phyloP scores from a whole-genome alignment of 129 eudicot species.

The Lonicera japonica region DNA sequence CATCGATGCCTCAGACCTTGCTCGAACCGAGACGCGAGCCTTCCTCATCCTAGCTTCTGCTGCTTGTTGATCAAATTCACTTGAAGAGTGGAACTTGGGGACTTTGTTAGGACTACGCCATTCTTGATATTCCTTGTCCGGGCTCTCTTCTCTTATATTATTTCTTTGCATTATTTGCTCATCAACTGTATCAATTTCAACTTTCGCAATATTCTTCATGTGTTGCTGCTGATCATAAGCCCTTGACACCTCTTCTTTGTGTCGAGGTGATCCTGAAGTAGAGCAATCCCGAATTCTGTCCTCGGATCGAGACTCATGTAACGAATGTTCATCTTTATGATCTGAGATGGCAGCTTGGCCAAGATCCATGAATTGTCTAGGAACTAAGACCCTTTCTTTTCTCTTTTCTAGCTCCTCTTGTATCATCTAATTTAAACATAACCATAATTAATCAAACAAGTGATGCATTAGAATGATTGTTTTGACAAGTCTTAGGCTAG shows the following conservation, averaged over 20 bases:
- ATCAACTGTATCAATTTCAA: background rate
- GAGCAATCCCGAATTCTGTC: background rate
- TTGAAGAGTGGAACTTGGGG: conserved; percentile 8
- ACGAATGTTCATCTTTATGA: background rate
- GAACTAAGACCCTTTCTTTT: conserved; percentile 18
- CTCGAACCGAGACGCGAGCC: conserved; percentile 55
- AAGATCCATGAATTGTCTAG: conserved; percentile 30
- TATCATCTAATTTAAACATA: conserved; percentile 8
- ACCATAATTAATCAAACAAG: too few relatives aligned
- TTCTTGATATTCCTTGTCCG: background rate
- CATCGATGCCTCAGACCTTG: conserved; percentile 40
- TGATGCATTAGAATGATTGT: too few relatives aligned
- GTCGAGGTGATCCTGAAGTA: background rate
- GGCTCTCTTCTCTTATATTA: conserved; percentile 8
- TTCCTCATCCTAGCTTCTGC: conserved; percentile 28
- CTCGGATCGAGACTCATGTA: background rate
- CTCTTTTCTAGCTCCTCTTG: conserved; percentile 14
- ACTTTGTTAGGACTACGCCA: conserved; percentile 8
- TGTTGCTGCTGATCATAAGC: background rate
- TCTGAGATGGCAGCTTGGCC: conserved; percentile 8
- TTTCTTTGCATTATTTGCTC: background rate
- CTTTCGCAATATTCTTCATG: too few relatives aligned
- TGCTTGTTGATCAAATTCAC: conserved; percentile 15
- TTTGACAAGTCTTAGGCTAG: too few relatives aligned
- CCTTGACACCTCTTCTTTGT: background rate